Percentiles rank a stretch among this genome's conserved stretches.
Conservation (phyloP, 768 basidiomycete species). For the Tremella yokohamensis region DNA sequence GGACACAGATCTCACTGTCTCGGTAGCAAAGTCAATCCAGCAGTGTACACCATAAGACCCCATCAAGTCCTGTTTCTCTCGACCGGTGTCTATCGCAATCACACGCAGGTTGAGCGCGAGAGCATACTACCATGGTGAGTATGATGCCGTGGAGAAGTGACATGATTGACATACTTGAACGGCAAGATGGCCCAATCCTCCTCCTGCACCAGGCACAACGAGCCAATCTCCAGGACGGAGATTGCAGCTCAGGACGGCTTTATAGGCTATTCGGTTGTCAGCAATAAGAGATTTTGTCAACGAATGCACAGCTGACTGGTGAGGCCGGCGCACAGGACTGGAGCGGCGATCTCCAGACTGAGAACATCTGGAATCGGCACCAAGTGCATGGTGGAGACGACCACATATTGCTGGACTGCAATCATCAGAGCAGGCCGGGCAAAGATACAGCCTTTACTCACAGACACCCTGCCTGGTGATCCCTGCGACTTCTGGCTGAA, state of each 20-base stretch:
- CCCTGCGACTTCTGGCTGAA: neutral
- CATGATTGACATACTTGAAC: constrained; percentile 1
- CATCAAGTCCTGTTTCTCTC: constrained; percentile 5
- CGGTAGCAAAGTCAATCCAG: neutral
- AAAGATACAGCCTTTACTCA: neutral
- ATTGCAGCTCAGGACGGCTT: constrained; percentile 1
- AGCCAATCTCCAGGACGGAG: constrained; percentile 5
- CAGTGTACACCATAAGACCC: neutral
- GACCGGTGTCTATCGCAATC: neutral
- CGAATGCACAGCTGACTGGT: neutral
- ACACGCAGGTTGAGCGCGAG: constrained; percentile 2
- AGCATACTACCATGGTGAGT: neutral
- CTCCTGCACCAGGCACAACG: constrained; percentile 3
- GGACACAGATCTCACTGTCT: neutral
- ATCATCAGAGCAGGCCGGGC: neutral
- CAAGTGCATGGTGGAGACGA: neutral
- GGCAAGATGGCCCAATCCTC: constrained; percentile 3
- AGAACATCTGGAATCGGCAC: neutral
- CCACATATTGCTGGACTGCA: neutral
- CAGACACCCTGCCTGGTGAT: neutral
- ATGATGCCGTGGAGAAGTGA: no score
- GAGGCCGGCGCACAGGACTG: neutral
- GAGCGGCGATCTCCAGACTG: neutral
- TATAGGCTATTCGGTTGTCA: neutral
- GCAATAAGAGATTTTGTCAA: neutral